Evolutionary conservation across 2,329 filamentous ascomycete genomes (phyloP), one percentile per base, ranked within the genome.

Genomic region (Cladosporium phlei): DNA sequence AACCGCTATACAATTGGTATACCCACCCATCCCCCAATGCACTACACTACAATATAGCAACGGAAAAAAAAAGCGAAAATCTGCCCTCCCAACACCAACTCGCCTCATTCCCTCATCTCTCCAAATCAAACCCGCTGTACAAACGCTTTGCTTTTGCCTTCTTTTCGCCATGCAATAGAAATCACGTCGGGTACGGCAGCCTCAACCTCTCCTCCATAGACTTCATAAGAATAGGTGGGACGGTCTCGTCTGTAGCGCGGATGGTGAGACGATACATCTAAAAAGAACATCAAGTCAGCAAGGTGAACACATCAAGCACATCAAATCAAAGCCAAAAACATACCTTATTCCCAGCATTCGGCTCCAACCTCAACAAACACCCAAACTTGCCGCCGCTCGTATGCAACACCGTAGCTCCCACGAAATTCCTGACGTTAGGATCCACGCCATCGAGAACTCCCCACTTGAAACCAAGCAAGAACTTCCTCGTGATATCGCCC

Each of bases 211-310:
- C 86, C 62, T 94, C 86, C 88, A 98, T 95, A 48, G 86, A 71
- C 66, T 88, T 90, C 60, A 93, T 72, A 47, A 98, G 66, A 16
- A 91, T 76, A 2, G 80, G 77, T 6, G 93, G 89, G 0, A 98
- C 88, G 24, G 76, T 79, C 62, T 97, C 93, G 60, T 97, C 91
- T 1, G 93, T 98, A 5, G 91, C 93, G 52, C 93, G 80, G 58
- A 98, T 85, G 0, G 93, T 98, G 51, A 97, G 75, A 44, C 93
- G 90, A 60, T 94, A 86, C 88, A 96, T 96, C 93, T 96, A 56
- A 6, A 51, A 29, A 34, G 20, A 6, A 40, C n/a, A n/a, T n/a
- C n/a, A n/a, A n/a, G n/a, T n/a, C n/a, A n/a, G n/a, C n/a, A n/a
- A n/a, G n/a, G n/a, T n/a, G n/a, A n/a, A n/a, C n/a, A n/a, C n/a